Evolutionary conservation across 2,329 filamentous ascomycete species (phyloP).

Genomic region (Hymenoscyphus fructigenus): DNA sequence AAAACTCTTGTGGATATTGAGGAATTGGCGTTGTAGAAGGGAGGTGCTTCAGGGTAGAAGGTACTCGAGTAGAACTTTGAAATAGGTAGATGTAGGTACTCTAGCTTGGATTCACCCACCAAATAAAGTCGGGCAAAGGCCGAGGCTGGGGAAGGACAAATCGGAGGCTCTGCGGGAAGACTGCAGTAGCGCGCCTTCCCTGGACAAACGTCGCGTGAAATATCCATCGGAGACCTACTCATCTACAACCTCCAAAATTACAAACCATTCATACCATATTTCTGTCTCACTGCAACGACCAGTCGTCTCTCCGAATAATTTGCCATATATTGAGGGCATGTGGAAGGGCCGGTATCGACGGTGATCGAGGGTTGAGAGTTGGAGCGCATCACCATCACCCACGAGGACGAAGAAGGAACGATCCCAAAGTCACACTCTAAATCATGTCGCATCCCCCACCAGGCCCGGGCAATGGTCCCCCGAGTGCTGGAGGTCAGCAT

Average conservation of each 20-base stretch:
- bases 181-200: slow-evolving; percentile 25
- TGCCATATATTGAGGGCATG: slow-evolving; percentile 9
- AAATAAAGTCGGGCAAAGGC: neutral
- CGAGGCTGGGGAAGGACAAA: neutral
- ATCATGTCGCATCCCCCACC: slow-evolving; percentile 44
- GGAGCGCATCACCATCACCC: neutral
- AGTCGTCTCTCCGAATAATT: neutral
- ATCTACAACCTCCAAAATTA: neutral
- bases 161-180: slow-evolving; percentile 34
- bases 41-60: neutral
- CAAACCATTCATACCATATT: neutral
- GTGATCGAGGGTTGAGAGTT: slow-evolving; percentile 5
- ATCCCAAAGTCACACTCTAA: neutral
- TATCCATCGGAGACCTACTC: neutral
- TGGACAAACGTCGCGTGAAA: neutral
- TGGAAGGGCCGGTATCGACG: slow-evolving; percentile 3
- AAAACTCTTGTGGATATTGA: neutral
- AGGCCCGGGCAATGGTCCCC: slow-evolving; percentile 47
- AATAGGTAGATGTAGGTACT: too few relatives aligned
- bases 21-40: neutral
- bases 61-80: too few relatives aligned
- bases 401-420: neutral
- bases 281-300: neutral
- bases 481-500: slow-evolving; percentile 45
- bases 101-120: neutral